Evolutionary conservation across 176 grass and related monocot species (phyloP).

Genomic region (Musa beccarii): DNA sequence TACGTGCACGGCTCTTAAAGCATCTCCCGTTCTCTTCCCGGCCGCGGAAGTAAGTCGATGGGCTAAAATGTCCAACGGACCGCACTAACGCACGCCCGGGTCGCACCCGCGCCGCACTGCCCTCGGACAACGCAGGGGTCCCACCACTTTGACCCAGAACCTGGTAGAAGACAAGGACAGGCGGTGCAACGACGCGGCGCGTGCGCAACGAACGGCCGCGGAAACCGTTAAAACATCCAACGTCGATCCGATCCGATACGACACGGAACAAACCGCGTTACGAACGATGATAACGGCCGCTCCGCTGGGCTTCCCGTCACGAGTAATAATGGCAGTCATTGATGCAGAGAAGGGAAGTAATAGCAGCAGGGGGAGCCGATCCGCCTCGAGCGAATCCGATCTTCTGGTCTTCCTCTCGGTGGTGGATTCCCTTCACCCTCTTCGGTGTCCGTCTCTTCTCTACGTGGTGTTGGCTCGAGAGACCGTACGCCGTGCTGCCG

Average conservation of each 20-base stretch:
- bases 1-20: too few relatives aligned
- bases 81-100: background rate
- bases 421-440: too few relatives aligned
- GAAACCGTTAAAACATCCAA: background rate
- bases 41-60: background rate
- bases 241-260: background rate
- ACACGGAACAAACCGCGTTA: background rate
- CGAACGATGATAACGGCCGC: background rate
- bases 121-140: background rate
- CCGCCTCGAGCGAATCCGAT: too few relatives aligned
- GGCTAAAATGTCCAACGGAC: too few relatives aligned
- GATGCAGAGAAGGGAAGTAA: too few relatives aligned
- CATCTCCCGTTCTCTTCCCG: background rate
- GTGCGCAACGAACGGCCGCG: background rate
- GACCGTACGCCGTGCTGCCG: background rate
- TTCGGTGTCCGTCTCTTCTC: background rate
- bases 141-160: background rate
- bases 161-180: background rate
- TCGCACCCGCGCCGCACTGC: background rate
- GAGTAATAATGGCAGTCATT: too few relatives aligned
- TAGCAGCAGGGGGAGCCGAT: too few relatives aligned
- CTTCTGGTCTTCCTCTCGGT: too few relatives aligned
- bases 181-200: background rate
- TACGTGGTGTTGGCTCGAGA: background rate
- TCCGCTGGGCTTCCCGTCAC: background rate